Percentiles rank a stretch among this genome's conserved stretches.
Evolutionary conservation across 768 basidiomycete genomes (phyloP).

Genomic region (Amanita jacksonii): DNA sequence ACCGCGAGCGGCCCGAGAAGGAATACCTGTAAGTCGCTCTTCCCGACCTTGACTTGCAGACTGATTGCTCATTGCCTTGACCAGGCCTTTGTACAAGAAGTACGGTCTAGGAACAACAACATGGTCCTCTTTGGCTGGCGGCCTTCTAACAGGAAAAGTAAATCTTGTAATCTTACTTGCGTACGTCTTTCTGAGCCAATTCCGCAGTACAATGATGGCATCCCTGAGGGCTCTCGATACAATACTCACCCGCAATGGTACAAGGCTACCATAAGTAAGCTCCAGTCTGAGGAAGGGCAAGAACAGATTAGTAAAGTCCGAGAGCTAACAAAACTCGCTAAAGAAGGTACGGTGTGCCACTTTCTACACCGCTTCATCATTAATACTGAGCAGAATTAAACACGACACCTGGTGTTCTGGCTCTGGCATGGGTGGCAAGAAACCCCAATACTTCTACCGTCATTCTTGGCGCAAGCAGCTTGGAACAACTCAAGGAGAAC

Average conservation of each 20-base stretch:
- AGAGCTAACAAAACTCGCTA: conserved; percentile 58
- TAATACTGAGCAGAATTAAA: conserved; percentile 19
- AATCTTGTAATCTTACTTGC: neutral
- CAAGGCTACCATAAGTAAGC: conserved; percentile 41
- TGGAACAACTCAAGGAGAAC: conserved; percentile 59
- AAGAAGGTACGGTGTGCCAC: conserved; percentile 27
- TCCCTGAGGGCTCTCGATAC: conserved; percentile 67
- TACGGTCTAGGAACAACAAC: conserved; percentile 63
- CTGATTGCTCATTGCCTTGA: too few relatives aligned
- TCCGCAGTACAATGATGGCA: conserved; percentile 59
- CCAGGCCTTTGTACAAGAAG: conserved; percentile 56
- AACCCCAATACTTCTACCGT: conserved; percentile 62
- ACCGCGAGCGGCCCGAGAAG: conserved; percentile 72
- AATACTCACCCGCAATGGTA: conserved; percentile 39
- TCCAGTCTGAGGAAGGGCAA: conserved; percentile 51
- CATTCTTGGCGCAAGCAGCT: conserved; percentile 59
- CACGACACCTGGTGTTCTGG: conserved; percentile 50
- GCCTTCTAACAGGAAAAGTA: conserved; percentile 73
- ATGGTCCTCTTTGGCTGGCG: conserved; percentile 66
- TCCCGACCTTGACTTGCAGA: neutral
- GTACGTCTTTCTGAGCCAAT: neutral
- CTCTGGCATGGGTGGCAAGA: conserved; percentile 70
- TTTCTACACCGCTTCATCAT: neutral
- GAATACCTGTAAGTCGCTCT: conserved; percentile 50
- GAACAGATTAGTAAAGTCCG: conserved; percentile 63